Evolutionary conservation across 2,329 filamentous ascomycete genomes (phyloP).

Genomic region (Coniochaeta sp.): DNA sequence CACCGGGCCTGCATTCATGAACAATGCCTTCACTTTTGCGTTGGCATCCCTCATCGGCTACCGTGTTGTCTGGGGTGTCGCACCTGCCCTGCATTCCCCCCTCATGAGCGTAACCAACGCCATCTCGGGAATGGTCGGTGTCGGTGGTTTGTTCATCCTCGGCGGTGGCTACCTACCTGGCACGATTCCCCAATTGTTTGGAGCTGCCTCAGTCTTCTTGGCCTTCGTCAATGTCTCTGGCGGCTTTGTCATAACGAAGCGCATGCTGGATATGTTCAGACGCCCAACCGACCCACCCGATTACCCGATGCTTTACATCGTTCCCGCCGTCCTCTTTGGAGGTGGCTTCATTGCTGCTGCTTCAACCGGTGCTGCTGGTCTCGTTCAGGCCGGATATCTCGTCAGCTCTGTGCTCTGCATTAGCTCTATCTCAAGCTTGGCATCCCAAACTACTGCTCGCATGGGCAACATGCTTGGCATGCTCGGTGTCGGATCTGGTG

Average conservation of each 20-base stretch:
- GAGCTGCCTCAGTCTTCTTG: constrained; percentile 71
- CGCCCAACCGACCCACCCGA: constrained; percentile 81
- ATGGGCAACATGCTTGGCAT: constrained; percentile 84
- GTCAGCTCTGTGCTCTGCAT: constrained; percentile 82
- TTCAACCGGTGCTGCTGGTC: constrained; percentile 71
- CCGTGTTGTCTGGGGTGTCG: constrained; percentile 80
- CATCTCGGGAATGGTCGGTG: constrained; percentile 83
- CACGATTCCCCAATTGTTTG: constrained; percentile 72
- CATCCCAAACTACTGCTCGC: constrained; percentile 74
- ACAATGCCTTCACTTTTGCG: constrained; percentile 77
- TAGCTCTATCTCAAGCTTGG: constrained; percentile 71
- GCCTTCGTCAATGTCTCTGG: constrained; percentile 86
- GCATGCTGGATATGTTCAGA: constrained; percentile 91
- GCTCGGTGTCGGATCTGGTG: constrained; percentile 74
- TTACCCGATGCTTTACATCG: constrained; percentile 79
- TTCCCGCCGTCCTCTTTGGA: constrained; percentile 70
- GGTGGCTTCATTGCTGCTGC: constrained; percentile 76
- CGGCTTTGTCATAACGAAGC: constrained; percentile 85
- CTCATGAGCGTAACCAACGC: constrained; percentile 93
- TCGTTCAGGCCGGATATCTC: constrained; percentile 83
- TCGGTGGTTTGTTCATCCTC: constrained; percentile 84
- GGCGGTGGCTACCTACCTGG: constrained; percentile 72
- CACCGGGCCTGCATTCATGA: constrained; percentile 80
- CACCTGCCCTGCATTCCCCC: constrained; percentile 76
- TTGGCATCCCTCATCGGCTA: constrained; percentile 83